These are phyloP conservation scores for Vachellia pachyceras DNA, from an alignment of 306 rosid species.

Conservation along the genomic window DNA sequence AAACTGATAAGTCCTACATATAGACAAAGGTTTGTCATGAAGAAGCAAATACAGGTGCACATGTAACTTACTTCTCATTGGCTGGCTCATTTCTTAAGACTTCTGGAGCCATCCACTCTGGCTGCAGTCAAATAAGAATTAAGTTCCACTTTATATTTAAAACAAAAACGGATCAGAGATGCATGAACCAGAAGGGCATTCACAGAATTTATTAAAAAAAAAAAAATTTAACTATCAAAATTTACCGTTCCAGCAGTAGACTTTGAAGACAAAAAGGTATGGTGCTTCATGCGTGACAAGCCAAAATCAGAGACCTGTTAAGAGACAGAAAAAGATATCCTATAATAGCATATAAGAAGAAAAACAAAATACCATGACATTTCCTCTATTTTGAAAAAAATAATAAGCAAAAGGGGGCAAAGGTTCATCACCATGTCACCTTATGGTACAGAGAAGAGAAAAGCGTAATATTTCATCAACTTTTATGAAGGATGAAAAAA, in stretches of 20 bases:
- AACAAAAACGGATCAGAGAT: conserved; percentile 17
- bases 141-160: conserved; percentile 17
- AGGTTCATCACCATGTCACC: conserved; percentile 14
- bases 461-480: no score
- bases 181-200: conserved; percentile 28
- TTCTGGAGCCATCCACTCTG: conserved; percentile 99
- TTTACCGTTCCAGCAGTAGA: conserved; percentile 99
- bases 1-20: conserved; percentile 32
- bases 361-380: conserved; percentile 6
- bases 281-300: conserved; percentile 91
- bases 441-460: background rate
- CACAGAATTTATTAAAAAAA: conserved; percentile 27
- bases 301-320: conserved; percentile 97
- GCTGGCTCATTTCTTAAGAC: conserved; percentile 95
- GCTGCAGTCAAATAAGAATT: conserved; percentile 65
- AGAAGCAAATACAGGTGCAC: background rate
- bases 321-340: conserved; percentile 27
- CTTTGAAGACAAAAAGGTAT: conserved; percentile 91
- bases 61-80: conserved; percentile 78
- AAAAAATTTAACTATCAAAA: conserved; percentile 23
- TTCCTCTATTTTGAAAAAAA: conserved; percentile 25
- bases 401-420: background rate
- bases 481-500: no score
- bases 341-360: background rate
- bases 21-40: conserved; percentile 18